Conservation (phyloP, 371 early-diverging fungal species). For the Encephalitozoon romaleae region DNA sequence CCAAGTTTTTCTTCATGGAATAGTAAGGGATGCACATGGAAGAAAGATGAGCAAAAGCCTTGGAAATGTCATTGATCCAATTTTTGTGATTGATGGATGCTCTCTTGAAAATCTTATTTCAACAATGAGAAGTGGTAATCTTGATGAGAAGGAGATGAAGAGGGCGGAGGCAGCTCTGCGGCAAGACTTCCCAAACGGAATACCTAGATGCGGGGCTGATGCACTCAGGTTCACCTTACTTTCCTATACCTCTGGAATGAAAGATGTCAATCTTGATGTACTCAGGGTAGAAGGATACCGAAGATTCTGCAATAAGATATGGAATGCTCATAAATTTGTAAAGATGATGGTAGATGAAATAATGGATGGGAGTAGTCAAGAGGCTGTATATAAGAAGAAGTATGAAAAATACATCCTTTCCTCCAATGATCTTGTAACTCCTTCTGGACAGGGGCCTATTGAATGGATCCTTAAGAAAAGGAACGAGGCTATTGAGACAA, state of each 20-base stretch:
- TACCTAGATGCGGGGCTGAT: slow-evolving; percentile 95
- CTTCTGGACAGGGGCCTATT: background rate
- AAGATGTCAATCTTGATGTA: slow-evolving; percentile 91
- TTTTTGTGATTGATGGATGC: slow-evolving; percentile 91
- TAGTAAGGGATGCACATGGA: slow-evolving; percentile 97
- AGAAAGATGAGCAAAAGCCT: slow-evolving; percentile 96
- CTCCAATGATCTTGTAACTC: background rate
- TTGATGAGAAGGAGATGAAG: slow-evolving; percentile 78
- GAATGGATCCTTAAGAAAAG: slow-evolving; percentile 82
- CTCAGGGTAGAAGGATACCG: slow-evolving; percentile 89
- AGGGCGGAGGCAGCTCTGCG: slow-evolving; percentile 66
- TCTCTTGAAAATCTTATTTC: slow-evolving; percentile 68
- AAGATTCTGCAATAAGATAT: slow-evolving; percentile 98
- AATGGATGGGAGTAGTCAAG: background rate
- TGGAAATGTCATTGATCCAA: slow-evolving; percentile 97
- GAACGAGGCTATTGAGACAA: slow-evolving; percentile 69
- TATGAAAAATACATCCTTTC: background rate
- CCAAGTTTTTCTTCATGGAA: slow-evolving; percentile 78
- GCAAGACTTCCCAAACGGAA: slow-evolving; percentile 89
- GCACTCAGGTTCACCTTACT: slow-evolving; percentile 91
- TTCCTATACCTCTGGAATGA: slow-evolving; percentile 73
- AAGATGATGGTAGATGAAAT: background rate
- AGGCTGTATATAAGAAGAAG: background rate
- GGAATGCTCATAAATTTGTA: slow-evolving; percentile 69
- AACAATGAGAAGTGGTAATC: slow-evolving; percentile 72